phyloP scores from a whole-genome alignment of 768 basidiomycete genomes.

The Boletus vinaceobasis region DNA sequence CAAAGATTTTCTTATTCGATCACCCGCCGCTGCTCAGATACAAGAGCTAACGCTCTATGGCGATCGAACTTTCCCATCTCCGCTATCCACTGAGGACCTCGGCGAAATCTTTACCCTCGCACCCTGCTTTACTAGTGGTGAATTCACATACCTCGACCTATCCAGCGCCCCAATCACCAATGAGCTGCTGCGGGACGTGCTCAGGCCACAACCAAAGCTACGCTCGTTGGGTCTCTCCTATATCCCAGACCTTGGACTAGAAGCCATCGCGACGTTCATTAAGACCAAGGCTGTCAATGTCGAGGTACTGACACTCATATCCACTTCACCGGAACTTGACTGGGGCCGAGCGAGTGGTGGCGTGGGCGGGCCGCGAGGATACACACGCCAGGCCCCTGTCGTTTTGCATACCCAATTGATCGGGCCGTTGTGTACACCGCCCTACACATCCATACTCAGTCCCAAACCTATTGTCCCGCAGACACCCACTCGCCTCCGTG shows the following conservation, averaged over 20 bases:
- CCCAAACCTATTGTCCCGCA: slow-evolving; percentile 28
- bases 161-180: slow-evolving; percentile 76
- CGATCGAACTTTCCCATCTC: slow-evolving; percentile 77
- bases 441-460: slow-evolving; percentile 61
- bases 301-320: slow-evolving; percentile 80
- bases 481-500: slow-evolving; percentile 70
- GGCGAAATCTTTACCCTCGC: slow-evolving; percentile 62
- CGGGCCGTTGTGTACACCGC: slow-evolving; percentile 74
- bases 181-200: slow-evolving; percentile 45
- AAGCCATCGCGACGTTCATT: slow-evolving; percentile 66
- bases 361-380: slow-evolving; percentile 31
- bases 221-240: slow-evolving; percentile 90
- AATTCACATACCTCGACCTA: slow-evolving; percentile 84
- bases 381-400: slow-evolving; percentile 67
- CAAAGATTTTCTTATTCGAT: slow-evolving; percentile 64
- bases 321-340: slow-evolving; percentile 74
- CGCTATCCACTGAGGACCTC: slow-evolving; percentile 66
- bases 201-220: slow-evolving; percentile 65
- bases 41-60: slow-evolving; percentile 86
- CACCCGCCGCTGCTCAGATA: slow-evolving; percentile 58
- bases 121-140: slow-evolving; percentile 73
- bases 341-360: slow-evolving; percentile 40
- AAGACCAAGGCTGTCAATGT: slow-evolving; percentile 64
- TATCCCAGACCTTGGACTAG: slow-evolving; percentile 68
- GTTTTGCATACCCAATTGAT: slow-evolving; percentile 76